phyloP scores from a whole-genome alignment of 2,329 filamentous ascomycete genomes.

The Arthrobotrys conoides region DNA sequence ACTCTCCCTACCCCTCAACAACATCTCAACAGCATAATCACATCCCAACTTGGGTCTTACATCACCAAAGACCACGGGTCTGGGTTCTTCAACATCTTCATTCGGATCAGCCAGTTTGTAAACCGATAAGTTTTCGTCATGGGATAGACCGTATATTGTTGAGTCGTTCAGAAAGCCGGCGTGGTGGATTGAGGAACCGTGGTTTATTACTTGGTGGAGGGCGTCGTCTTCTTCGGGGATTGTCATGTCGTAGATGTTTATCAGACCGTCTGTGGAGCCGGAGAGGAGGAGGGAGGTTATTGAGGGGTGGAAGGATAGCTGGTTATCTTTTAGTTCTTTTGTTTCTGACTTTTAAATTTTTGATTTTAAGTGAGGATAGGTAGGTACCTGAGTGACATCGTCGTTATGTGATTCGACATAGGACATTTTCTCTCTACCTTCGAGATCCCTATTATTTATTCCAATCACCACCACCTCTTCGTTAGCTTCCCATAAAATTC shows the following conservation, averaged over 20 bases:
- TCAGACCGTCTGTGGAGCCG: conserved; percentile 83
- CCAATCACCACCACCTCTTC: conserved; percentile 65
- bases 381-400: conserved; percentile 74
- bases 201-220: conserved; percentile 82
- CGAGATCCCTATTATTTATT: conserved; percentile 50
- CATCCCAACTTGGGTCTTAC: conserved; percentile 76
- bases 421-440: conserved; percentile 67
- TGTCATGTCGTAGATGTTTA: conserved; percentile 78
- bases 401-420: conserved; percentile 79
- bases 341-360: not conserved
- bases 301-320: conserved; percentile 75
- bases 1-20: conserved; percentile 74
- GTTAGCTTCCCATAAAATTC: conserved; percentile 64
- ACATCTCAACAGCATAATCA: conserved; percentile 80
- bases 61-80: conserved; percentile 75
- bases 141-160: conserved; percentile 80
- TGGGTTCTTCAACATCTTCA: conserved; percentile 72
- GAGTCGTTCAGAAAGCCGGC: conserved; percentile 77
- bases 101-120: conserved; percentile 78
- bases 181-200: conserved; percentile 80
- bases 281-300: conserved; percentile 77
- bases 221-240: conserved; percentile 79
- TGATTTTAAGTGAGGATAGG: not conserved
- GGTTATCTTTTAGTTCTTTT: not conserved
- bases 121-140: conserved; percentile 82